phyloP scores from a whole-genome alignment of 2,329 filamentous ascomycete species.

The Madurella fahalii region DNA sequence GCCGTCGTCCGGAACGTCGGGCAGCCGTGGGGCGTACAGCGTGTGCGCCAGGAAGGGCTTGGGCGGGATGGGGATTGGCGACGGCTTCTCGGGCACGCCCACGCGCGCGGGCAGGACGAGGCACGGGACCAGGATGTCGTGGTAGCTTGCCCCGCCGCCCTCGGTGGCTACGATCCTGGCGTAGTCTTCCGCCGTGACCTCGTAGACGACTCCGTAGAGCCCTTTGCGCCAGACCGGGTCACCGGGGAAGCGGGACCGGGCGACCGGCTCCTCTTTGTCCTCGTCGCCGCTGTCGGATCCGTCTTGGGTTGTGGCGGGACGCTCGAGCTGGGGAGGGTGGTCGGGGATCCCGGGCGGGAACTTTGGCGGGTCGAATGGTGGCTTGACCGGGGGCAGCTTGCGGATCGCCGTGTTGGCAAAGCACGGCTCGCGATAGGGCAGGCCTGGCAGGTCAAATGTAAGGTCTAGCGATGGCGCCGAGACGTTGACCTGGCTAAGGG shows the following conservation, averaged over 20 bases:
- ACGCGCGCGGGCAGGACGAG: constrained; percentile 58
- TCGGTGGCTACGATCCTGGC: constrained; percentile 85
- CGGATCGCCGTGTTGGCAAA: constrained; percentile 77
- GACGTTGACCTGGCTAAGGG: constrained; percentile 76
- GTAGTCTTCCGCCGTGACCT: constrained; percentile 81
- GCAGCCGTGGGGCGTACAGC: constrained; percentile 63
- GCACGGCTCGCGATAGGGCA: constrained; percentile 86
- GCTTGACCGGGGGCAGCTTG: constrained; percentile 44
- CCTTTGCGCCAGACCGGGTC: constrained; percentile 68
- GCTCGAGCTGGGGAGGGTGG: neutral
- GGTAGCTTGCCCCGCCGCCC: constrained; percentile 79
- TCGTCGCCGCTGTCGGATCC: neutral
- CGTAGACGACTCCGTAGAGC: constrained; percentile 90
- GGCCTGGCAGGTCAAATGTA: constrained; percentile 78
- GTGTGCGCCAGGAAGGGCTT: constrained; percentile 78
- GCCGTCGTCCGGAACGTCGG: constrained; percentile 29
- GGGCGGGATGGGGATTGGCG: constrained; percentile 50
- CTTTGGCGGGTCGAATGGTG: constrained; percentile 24
- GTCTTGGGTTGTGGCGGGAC: neutral
- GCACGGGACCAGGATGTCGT: constrained; percentile 77
- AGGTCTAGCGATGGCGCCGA: constrained; percentile 72
- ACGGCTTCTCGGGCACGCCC: constrained; percentile 60
- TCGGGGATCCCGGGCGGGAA: constrained; percentile 1
- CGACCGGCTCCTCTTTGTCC: neutral
- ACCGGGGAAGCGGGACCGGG: constrained; percentile 31